Conservation (phyloP, 139 green algal genomes). For the Edaphochlamys debaryana region DNA sequence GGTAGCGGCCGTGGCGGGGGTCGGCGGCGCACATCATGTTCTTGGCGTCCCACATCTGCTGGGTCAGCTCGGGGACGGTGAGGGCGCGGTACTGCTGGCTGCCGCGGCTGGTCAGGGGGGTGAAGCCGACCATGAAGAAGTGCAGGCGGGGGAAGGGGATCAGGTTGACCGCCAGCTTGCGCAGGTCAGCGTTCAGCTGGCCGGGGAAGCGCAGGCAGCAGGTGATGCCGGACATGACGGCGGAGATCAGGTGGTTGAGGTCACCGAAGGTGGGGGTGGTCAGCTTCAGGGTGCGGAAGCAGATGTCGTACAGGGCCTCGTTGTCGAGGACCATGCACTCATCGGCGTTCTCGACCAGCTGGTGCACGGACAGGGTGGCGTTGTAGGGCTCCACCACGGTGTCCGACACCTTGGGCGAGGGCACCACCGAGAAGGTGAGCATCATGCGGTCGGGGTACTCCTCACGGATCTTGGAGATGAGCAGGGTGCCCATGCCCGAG, state of each 20-base stretch:
- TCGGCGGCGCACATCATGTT: conserved; percentile 99
- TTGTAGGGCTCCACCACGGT: conserved; percentile 99
- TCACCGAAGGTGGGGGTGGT: conserved; percentile 98
- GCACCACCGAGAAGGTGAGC: conserved; percentile 99
- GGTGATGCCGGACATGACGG: conserved; percentile 99
- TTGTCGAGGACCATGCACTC: conserved; percentile 99
- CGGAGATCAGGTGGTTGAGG: conserved; percentile 99
- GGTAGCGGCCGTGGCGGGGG: conserved; percentile 97
- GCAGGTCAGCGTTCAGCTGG: conserved; percentile 98
- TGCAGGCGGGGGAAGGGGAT: conserved; percentile 99
- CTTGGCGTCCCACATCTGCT: conserved; percentile 99
- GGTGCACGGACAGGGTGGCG: conserved; percentile 99
- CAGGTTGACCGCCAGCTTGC: conserved; percentile 99
- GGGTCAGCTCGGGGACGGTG: conserved; percentile 98
- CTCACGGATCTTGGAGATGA: conserved; percentile 98
- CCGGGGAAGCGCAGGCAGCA: conserved; percentile 99
- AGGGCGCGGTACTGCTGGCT: conserved; percentile 97
- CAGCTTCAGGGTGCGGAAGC: conserved; percentile 99
- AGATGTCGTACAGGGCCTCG: conserved; percentile 99
- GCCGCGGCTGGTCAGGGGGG: conserved; percentile 94
- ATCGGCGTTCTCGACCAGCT: conserved; percentile 99
- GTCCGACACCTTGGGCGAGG: conserved; percentile 99
- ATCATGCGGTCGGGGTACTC: conserved; percentile 99
- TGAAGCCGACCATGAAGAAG: conserved; percentile 99
- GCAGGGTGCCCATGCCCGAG: conserved; percentile 97